Conservation (phyloP, 176 grass and related monocot species). For the Hordeum vulgare region DNA sequence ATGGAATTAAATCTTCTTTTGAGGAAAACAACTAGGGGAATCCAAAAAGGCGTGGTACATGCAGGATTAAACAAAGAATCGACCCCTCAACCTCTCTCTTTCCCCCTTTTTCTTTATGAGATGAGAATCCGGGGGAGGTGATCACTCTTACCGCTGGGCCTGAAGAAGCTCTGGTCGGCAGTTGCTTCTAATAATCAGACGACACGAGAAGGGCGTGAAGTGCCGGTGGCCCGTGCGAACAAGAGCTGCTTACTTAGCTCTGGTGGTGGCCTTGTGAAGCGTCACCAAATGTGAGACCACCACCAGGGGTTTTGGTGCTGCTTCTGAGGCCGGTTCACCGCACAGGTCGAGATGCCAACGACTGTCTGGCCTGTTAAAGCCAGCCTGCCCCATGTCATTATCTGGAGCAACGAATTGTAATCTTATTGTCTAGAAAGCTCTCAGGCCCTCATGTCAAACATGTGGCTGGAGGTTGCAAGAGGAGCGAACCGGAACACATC, state of each 20-base stretch:
- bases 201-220: slow-evolving; percentile 22
- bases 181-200: slow-evolving; percentile 29
- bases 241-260: background rate
- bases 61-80: slow-evolving; percentile 22
- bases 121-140: background rate
- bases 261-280: background rate
- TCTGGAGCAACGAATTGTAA: background rate
- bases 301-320: background rate
- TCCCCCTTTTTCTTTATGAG: background rate
- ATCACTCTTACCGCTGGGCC: slow-evolving; percentile 25
- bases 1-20: background rate
- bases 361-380: background rate
- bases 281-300: slow-evolving; percentile 12
- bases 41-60: slow-evolving; percentile 12
- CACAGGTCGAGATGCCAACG: background rate
- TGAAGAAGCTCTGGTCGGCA: slow-evolving; percentile 3
- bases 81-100: background rate
- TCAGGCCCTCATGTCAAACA: slow-evolving; percentile 19
- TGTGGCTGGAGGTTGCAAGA: slow-evolving; percentile 7
- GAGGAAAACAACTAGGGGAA: slow-evolving; percentile 14
- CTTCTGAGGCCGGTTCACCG: background rate
- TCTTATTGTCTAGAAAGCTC: background rate
- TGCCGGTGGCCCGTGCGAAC: slow-evolving; percentile 3
- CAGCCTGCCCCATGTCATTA: background rate
- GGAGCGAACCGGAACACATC: background rate